These are phyloP conservation scores for Aspergillus nanangensis DNA, from an alignment of 495 filamentous ascomycete genomes.

Conservation along the genomic window DNA sequence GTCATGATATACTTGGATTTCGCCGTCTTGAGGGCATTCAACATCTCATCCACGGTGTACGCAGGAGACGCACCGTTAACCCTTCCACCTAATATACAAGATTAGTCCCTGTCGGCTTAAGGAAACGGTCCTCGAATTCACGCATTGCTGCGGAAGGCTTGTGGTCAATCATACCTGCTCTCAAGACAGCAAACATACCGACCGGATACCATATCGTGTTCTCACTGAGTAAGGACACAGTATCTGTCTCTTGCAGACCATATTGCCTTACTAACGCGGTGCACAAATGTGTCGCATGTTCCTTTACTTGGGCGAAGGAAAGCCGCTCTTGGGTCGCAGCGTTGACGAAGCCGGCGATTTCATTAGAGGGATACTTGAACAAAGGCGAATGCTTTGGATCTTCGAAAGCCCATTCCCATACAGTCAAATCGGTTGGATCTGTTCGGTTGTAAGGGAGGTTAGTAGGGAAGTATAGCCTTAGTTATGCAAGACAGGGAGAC, in stretches of 20 bases:
- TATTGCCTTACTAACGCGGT: conserved; percentile 51
- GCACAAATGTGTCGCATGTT: conserved; percentile 47
- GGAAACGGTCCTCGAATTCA: too few species aligned
- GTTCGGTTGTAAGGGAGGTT: too few species aligned
- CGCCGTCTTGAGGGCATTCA: conserved; percentile 50
- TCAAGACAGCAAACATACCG: conserved; percentile 50
- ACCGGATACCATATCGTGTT: conserved; percentile 61
- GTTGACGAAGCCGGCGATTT: conserved; percentile 49
- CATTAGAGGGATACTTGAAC: conserved; percentile 17
- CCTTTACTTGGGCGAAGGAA: conserved; percentile 46
- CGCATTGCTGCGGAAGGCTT: too few species aligned
- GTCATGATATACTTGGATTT: conserved; percentile 56
- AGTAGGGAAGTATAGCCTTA: too few species aligned
- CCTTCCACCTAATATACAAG: conserved; percentile 35
- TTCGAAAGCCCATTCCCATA: too few species aligned
- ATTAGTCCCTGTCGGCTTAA: too few species aligned
- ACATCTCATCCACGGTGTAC: conserved; percentile 62
- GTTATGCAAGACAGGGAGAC: too few species aligned
- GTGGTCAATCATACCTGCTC: too few species aligned
- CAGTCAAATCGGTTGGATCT: too few species aligned
- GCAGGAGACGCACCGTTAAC: conserved; percentile 54
- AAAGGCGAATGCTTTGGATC: conserved; percentile 46
- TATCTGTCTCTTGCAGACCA: conserved; percentile 42
- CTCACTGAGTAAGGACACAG: conserved; percentile 50
- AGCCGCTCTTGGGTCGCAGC: conserved; percentile 52